These are phyloP conservation scores for Lipomyces orientalis DNA, from an alignment of 805 yeast genomes.

Conservation along the genomic window DNA sequence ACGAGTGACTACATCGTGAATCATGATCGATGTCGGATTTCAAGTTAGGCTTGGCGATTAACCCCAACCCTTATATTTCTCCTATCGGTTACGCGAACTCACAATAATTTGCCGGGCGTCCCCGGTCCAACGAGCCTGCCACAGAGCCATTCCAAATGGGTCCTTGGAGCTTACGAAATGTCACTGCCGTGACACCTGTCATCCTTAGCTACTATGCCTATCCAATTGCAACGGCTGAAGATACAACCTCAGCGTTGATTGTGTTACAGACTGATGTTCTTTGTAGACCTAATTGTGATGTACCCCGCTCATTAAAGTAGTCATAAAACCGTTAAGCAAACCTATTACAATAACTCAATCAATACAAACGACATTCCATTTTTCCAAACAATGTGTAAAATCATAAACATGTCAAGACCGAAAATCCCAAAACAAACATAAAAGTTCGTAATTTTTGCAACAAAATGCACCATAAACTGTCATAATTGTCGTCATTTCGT, in stretches of 20 bases:
- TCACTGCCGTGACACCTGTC: not conserved
- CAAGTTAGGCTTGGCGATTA: no score
- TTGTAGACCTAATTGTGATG: not conserved
- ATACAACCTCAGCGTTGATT: not conserved
- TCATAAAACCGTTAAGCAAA: not conserved
- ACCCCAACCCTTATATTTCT: no score
- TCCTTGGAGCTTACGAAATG: no score
- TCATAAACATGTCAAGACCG: not conserved
- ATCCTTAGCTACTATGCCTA: not conserved
- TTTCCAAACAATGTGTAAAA: not conserved
- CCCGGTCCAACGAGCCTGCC: no score
- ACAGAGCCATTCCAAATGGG: no score
- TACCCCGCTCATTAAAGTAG: not conserved
- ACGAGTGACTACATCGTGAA: no score
- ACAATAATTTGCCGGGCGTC: no score
- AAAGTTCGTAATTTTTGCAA: no score
- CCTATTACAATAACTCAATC: not conserved
- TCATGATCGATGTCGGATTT: no score
- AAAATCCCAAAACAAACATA: not conserved
- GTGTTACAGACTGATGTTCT: no score
- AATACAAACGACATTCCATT: not conserved
- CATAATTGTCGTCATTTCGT: not conserved
- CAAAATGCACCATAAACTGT: not conserved
- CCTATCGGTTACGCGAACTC: no score
- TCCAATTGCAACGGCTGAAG: not conserved